Evolutionary conservation across 164 flowering plant species (phyloP), one percentile per base, ranked within the genome.

Genomic region (Vitis rotundifolia): DNA sequence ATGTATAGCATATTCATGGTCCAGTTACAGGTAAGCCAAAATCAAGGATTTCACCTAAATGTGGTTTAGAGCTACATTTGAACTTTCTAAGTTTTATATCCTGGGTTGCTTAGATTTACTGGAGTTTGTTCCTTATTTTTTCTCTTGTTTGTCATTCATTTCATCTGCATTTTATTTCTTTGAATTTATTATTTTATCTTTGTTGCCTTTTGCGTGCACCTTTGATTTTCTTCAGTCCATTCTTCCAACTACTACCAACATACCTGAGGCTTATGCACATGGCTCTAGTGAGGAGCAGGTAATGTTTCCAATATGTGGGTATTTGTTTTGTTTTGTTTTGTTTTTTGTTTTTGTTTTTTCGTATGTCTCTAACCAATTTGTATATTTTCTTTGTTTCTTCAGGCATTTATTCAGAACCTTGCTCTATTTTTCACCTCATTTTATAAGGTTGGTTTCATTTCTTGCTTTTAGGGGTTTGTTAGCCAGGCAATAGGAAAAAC

Each of bases 321-420:
- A 19, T 61, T 73, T 53, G 10, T n/a, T 49, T 28, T 10, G 56
- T n/a, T 49, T 28, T 10, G 56, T 15, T 48, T 2, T 8, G 8
- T 10, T 5, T 68, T 49, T 5, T 26, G 4, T 26, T 57, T 8
- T 11, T 12, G 59, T 49, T 67, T 9, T 63, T 54, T 59, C 50
- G 28, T 53, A 66, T 73, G 31, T 9, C 12, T 22, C 11, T 53
- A 13, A 44, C 13, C 49, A 59, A 58, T 9, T 55, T 11, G 13
- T 15, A 1, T 37, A 54, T n/a, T 58, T 22, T 68, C 16, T 54
- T 48, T 16, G 0, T 72, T 75, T 53, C 28, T 80, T 37, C 91
- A 95, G 99, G 97, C 95, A 70, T 95, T 95, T 71, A 91, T 93
- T 72, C 99, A 95, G 80, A 95, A 95, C 61, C 70, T 95, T 76